Conservation (phyloP, 305 asterid species). For the Fraxinus albicans region DNA sequence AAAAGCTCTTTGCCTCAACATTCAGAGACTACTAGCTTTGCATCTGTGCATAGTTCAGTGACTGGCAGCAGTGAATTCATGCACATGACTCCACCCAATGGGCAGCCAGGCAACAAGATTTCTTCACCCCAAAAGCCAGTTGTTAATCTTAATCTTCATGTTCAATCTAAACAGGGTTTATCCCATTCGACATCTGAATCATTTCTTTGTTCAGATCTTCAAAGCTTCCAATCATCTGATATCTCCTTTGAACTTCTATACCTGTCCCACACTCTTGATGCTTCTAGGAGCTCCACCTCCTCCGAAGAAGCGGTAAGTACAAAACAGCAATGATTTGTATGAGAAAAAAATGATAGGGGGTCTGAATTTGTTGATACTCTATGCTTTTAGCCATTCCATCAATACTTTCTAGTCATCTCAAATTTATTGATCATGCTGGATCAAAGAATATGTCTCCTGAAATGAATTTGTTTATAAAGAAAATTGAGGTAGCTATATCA, state of each 20-base stretch:
- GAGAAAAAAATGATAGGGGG: neutral
- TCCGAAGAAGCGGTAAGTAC: constrained; percentile 57
- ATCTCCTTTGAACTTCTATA: constrained; percentile 27
- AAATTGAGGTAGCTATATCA: neutral
- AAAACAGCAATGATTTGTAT: neutral
- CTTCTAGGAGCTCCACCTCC: constrained; percentile 27
- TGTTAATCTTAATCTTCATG: constrained; percentile 14
- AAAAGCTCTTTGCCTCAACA: neutral
- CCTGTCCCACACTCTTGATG: constrained; percentile 25
- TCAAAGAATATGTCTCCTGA: neutral
- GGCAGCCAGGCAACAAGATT: constrained; percentile 18
- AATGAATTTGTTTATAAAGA: neutral
- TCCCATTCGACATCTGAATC: constrained; percentile 28
- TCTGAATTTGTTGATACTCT: neutral
- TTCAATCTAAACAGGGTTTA: constrained; percentile 18
- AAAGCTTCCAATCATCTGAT: constrained; percentile 30
- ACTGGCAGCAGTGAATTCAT: constrained; percentile 1
- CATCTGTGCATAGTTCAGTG: neutral
- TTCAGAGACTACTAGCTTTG: neutral
- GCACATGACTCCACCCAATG: constrained; percentile 9
- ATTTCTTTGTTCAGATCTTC: constrained; percentile 26
- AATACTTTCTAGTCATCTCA: neutral
- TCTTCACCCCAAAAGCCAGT: constrained; percentile 14
- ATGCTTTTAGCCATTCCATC: neutral
- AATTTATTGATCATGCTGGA: neutral